Evolutionary conservation across 345 rosid species (phyloP).

Genomic region (Brassica juncea): DNA sequence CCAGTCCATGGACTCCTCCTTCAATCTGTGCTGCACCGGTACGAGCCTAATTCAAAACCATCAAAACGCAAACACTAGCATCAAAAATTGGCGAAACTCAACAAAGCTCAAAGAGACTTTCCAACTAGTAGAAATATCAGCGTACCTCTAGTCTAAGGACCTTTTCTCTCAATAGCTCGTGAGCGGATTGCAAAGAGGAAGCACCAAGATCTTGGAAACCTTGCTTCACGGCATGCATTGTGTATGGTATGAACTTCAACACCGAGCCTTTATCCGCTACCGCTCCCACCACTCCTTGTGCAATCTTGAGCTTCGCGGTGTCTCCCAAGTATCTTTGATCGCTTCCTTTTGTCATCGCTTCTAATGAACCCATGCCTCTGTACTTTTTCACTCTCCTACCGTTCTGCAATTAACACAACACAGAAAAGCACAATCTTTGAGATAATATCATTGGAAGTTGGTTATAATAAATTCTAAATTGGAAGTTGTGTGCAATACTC

Average conservation of each 20-base stretch:
- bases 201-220: slow-evolving; percentile 98
- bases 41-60: slow-evolving; percentile 53
- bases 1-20: slow-evolving; percentile 83
- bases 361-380: slow-evolving; percentile 95
- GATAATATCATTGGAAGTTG: neutral
- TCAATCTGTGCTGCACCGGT: slow-evolving; percentile 92
- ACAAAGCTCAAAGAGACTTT: neutral
- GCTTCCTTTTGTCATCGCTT: slow-evolving; percentile 97
- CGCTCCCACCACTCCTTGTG: slow-evolving; percentile 96
- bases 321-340: slow-evolving; percentile 94
- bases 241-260: slow-evolving; percentile 72
- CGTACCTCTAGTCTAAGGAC: slow-evolving; percentile 78
- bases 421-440: neutral
- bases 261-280: slow-evolving; percentile 91
- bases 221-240: slow-evolving; percentile 96
- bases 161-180: slow-evolving; percentile 60
- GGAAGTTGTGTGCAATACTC: slow-evolving; percentile 45
- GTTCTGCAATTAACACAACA: slow-evolving; percentile 46
- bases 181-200: slow-evolving; percentile 70
- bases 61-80: neutral
- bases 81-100: neutral
- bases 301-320: slow-evolving; percentile 78
- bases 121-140: neutral
- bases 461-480: too few relatives aligned
- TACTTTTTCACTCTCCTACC: slow-evolving; percentile 64